Percentiles rank a stretch among this genome's conserved stretches.
phyloP scores from a whole-genome alignment of 495 filamentous ascomycete genomes.

The Polyplosphaeria fusca region DNA sequence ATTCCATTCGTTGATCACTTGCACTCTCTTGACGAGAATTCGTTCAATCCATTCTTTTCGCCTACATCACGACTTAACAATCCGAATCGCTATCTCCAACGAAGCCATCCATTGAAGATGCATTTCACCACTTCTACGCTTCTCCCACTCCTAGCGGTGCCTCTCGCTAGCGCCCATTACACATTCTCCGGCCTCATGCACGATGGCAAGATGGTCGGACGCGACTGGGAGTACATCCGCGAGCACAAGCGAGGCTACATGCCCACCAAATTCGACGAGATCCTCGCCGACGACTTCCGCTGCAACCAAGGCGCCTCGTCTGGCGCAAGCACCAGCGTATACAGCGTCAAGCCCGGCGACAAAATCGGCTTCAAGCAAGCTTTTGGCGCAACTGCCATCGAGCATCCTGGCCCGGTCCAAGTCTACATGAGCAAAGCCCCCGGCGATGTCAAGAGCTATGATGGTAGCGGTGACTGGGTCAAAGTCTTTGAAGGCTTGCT shows the following conservation, averaged over 20 bases:
- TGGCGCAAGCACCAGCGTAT: conserved; percentile 10
- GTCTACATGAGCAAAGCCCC: conserved; percentile 32
- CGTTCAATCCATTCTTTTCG: no score
- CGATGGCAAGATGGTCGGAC: conserved; percentile 26
- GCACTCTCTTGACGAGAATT: no score
- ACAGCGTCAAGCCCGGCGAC: conserved; percentile 32
- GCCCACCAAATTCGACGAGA: conserved; percentile 19
- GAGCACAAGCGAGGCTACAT: conserved; percentile 30
- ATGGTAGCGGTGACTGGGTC: conserved; percentile 32
- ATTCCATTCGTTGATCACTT: no score
- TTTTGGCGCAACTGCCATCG: conserved; percentile 29
- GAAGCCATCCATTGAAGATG: no score
- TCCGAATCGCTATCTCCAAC: no score
- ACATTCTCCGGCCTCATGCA: conserved; percentile 32
- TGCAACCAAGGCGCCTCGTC: conserved; percentile 31
- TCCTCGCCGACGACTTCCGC: conserved; percentile 28
- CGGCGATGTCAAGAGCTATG: conserved; percentile 22
- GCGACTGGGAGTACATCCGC: conserved; percentile 32
- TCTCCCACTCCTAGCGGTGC: conserved; percentile 5
- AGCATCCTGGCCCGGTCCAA: conserved; percentile 31
- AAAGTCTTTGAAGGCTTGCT: conserved; percentile 26
- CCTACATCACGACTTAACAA: no score
- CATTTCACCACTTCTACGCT: conserved; percentile 4
- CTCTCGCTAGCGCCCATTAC: conserved; percentile 22
- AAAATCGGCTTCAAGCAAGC: conserved; percentile 30